Percentiles rank a stretch among this genome's conserved stretches.
Evolutionary conservation across 2,329 filamentous ascomycete species (phyloP).

Genomic region (Aspergillus latus): DNA sequence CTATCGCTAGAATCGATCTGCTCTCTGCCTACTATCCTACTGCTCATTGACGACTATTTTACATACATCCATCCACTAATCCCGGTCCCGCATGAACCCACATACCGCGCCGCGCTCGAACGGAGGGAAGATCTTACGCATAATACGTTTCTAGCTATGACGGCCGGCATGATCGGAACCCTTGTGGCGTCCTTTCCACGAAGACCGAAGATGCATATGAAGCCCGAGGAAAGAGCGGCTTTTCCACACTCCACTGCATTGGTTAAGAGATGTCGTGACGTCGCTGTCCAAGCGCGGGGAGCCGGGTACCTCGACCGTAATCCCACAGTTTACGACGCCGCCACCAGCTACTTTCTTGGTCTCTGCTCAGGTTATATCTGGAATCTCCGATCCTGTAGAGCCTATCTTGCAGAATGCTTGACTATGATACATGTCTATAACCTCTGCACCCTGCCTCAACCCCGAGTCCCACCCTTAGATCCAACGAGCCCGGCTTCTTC

Average conservation of each 20-base stretch:
- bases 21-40: constrained; percentile 39
- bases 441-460: constrained; percentile 31
- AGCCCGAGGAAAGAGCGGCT: constrained; percentile 37
- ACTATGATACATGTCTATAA: constrained; percentile 44
- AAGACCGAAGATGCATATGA: constrained; percentile 43
- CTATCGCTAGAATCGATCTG: constrained; percentile 53
- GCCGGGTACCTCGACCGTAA: constrained; percentile 44
- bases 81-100: constrained; percentile 48
- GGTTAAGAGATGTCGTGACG: constrained; percentile 45
- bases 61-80: constrained; percentile 50
- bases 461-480: constrained; percentile 15
- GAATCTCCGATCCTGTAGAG: constrained; percentile 39
- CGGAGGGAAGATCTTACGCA: constrained; percentile 44
- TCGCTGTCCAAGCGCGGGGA: constrained; percentile 46
- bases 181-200: constrained; percentile 48
- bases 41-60: constrained; percentile 49
- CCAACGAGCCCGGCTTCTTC: constrained; percentile 26
- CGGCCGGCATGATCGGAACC: constrained; percentile 48
- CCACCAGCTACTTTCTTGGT: constrained; percentile 46
- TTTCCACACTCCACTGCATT: constrained; percentile 47
- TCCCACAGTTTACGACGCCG: constrained; percentile 46
- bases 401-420: constrained; percentile 47
- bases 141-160: constrained; percentile 45
- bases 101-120: constrained; percentile 46
- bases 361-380: constrained; percentile 44